These are phyloP conservation scores for Hypseocharis bilobata DNA, from an alignment of 441 rosid genomes.

Conservation along the genomic window DNA sequence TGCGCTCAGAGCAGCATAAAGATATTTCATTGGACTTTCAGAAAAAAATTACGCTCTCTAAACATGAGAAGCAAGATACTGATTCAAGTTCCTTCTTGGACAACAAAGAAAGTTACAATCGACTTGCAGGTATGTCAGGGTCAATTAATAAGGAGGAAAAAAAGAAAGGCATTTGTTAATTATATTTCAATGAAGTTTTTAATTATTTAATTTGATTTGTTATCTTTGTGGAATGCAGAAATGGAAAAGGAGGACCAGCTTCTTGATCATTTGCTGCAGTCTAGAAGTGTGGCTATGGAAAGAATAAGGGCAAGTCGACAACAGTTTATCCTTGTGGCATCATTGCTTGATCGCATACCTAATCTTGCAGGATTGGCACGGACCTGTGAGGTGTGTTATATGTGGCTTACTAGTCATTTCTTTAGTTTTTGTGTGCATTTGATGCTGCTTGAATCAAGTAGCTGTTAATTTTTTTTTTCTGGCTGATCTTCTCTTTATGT, in stretches of 20 bases:
- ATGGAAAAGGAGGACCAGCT: conserved; percentile 79
- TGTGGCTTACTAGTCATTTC: conserved; percentile 11
- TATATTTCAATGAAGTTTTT: not conserved
- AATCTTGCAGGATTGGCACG: conserved; percentile 94
- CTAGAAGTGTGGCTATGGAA: conserved; percentile 59
- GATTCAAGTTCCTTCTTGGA: conserved; percentile 37
- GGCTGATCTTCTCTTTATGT: conserved; percentile 14
- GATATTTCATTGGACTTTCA: conserved; percentile 55
- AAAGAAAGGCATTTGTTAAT: not conserved
- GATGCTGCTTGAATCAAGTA: not conserved
- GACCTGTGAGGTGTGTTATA: conserved; percentile 69
- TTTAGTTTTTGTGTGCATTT: too few species aligned
- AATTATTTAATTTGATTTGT: conserved; percentile 1
- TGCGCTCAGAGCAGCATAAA: conserved; percentile 25
- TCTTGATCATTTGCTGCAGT: conserved; percentile 53
- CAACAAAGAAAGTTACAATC: conserved; percentile 41
- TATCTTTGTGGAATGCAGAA: conserved; percentile 40
- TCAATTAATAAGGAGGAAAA: not conserved
- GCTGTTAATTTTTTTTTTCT: conserved; percentile 4
- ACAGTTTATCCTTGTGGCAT: conserved; percentile 73
- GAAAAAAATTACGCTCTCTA: conserved; percentile 61
- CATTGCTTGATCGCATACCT: conserved; percentile 83
- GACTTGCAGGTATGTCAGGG: conserved; percentile 50
- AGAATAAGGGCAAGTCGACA: conserved; percentile 56
- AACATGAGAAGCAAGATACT: conserved; percentile 53